These are phyloP conservation scores for Phlebiopsis flavidoalba DNA, from an alignment of 768 basidiomycete genomes.

Conservation along the genomic window DNA sequence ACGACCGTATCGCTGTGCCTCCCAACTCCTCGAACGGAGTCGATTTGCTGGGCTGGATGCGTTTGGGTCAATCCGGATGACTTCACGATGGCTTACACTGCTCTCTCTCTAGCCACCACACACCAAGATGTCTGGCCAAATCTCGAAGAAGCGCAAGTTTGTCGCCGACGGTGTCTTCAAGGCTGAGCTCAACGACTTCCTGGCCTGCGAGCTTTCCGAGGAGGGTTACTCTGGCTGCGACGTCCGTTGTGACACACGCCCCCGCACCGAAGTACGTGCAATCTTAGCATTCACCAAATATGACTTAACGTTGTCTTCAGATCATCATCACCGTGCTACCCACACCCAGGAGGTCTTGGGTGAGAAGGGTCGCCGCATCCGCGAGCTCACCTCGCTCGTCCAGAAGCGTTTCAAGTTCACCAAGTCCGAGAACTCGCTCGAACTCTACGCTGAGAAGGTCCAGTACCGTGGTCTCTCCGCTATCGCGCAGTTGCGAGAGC, in stretches of 20 bases:
- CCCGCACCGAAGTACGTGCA: conserved; percentile 80
- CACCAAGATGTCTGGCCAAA: conserved; percentile 71
- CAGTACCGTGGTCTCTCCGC: conserved; percentile 97
- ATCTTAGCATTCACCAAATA: neutral
- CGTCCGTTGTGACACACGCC: conserved; percentile 97
- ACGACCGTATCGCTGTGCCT: neutral
- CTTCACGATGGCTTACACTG: conserved; percentile 2
- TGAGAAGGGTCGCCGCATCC: conserved; percentile 98
- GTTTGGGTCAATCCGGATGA: conserved; percentile 10
- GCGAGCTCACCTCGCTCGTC: conserved; percentile 96
- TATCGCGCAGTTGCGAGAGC: conserved; percentile 96
- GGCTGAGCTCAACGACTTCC: conserved; percentile 99
- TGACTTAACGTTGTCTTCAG: conserved; percentile 32
- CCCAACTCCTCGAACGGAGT: conserved; percentile 14
- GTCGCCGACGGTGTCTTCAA: conserved; percentile 98
- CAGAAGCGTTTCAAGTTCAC: conserved; percentile 99
- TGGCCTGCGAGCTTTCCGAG: conserved; percentile 95
- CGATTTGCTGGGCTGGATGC: conserved; percentile 14
- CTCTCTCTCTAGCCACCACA: conserved; percentile 9
- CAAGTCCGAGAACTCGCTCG: conserved; percentile 97
- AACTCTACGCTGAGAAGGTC: conserved; percentile 99
- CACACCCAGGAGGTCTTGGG: conserved; percentile 99
- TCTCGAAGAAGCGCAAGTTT: conserved; percentile 99
- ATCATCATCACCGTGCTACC: conserved; percentile 99
- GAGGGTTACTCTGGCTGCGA: conserved; percentile 99